phyloP scores from a whole-genome alignment of 768 basidiomycete species.

The Mycena maculata region DNA sequence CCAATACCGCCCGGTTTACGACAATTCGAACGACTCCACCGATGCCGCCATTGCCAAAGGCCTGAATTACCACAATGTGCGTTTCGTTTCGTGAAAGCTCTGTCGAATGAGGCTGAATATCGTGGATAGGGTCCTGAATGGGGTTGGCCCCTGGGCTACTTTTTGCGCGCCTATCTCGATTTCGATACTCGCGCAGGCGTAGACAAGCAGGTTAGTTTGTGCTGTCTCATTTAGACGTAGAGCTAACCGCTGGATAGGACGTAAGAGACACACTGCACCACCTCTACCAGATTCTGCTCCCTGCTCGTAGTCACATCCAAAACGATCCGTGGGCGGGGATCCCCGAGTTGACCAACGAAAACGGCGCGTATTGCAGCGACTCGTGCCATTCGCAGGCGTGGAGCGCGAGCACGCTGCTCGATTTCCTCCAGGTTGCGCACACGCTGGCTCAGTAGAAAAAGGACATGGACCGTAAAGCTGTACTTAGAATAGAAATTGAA shows the following conservation, averaged over 20 bases:
- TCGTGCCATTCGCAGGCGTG: constrained; percentile 96
- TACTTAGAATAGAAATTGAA: constrained; percentile 16
- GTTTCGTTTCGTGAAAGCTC: constrained; percentile 37
- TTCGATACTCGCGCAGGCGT: constrained; percentile 81
- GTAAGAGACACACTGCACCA: constrained; percentile 79
- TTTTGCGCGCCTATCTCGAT: constrained; percentile 90
- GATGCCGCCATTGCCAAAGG: constrained; percentile 92
- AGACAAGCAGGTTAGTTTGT: constrained; percentile 70
- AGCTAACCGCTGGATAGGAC: constrained; percentile 58
- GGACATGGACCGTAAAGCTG: constrained; percentile 19
- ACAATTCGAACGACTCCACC: constrained; percentile 92
- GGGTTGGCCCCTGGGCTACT: constrained; percentile 97
- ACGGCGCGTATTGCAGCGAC: constrained; percentile 86
- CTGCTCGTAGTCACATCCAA: constrained; percentile 78
- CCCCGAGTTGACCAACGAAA: constrained; percentile 91
- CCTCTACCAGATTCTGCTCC: constrained; percentile 78
- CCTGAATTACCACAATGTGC: constrained; percentile 91
- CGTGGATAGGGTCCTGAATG: constrained; percentile 84
- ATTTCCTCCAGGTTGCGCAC: constrained; percentile 86
- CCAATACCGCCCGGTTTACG: constrained; percentile 92
- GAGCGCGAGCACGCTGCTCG: constrained; percentile 93
- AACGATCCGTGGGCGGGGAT: constrained; percentile 92
- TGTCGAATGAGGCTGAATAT: constrained; percentile 34
- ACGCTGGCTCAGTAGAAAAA: constrained; percentile 36
- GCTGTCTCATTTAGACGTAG: constrained; percentile 22